These are phyloP conservation scores for Marasmius sp. DNA, from an alignment of 1,284 basidiomycete genomes.

Conservation along the genomic window DNA sequence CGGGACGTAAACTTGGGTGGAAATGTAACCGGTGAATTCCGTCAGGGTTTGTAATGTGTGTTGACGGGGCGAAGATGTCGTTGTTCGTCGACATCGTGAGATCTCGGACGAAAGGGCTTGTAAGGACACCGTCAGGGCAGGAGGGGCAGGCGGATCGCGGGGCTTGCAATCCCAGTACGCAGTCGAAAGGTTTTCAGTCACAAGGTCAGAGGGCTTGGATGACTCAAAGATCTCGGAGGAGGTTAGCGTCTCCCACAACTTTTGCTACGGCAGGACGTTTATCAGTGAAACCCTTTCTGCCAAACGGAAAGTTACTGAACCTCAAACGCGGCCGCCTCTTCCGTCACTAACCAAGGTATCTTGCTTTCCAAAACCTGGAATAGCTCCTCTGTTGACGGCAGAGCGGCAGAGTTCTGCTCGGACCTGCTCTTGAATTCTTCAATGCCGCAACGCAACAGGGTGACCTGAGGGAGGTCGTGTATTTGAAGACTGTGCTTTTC, in stretches of 20 bases:
- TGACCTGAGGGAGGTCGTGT: conserved; percentile 44
- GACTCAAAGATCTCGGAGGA: conserved; percentile 49
- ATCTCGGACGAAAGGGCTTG: conserved; percentile 43
- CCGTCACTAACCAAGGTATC: conserved; percentile 54
- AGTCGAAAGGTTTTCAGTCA: conserved; percentile 22
- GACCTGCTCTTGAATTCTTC: conserved; percentile 39
- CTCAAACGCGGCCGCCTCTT: conserved; percentile 51
- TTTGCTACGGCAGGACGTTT: conserved; percentile 37
- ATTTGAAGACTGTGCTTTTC: conserved; percentile 30
- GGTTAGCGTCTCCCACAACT: conserved; percentile 61
- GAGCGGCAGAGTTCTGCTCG: conserved; percentile 31
- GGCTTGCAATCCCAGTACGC: conserved; percentile 55
- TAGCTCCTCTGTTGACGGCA: conserved; percentile 55
- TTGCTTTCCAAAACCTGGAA: conserved; percentile 56
- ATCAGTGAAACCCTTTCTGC: conserved; percentile 1
- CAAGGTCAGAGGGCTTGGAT: conserved; percentile 13
- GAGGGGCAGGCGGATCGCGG: conserved; percentile 36
- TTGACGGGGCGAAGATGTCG: conserved; percentile 37
- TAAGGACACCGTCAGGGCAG: conserved; percentile 50
- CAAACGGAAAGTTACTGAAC: conserved; percentile 32
- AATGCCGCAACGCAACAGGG: conserved; percentile 62
- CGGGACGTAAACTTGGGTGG: conserved; percentile 56
- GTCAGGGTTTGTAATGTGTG: conserved; percentile 57
- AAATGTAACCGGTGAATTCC: conserved; percentile 68
- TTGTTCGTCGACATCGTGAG: conserved; percentile 29